Evolutionary conservation across 495 filamentous ascomycete genomes (phyloP), one percentile per base, ranked within the genome.

Genomic region (Bacidia rubella): DNA sequence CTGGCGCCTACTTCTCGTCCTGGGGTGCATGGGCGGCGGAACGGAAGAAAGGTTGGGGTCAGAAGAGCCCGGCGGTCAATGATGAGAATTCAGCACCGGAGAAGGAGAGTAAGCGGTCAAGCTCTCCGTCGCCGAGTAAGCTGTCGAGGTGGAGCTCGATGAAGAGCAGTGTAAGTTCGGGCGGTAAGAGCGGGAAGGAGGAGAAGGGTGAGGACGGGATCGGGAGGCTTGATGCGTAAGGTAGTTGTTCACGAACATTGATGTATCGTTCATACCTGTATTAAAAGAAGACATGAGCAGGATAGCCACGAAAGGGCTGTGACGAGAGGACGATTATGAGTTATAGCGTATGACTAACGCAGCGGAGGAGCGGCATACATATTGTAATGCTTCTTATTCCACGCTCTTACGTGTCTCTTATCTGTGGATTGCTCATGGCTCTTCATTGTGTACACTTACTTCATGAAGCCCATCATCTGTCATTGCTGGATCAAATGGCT

Each of bases 11-110:
- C 60, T 73, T 98, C 45, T 89, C 83, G 47, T 93, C 87, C 23
- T 97, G 93, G 93, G 82, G 89, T n/a, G 69, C 79, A 1, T 98
- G 92, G 92, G 90, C 90, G 4, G 81, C 79, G 25, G 90, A 98
- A 67, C 94, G 93, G 68, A 73, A 83, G 45, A 87, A 84, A 61
- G 71, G 71, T 45, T 76, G 72, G 75, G 71, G 72, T 49, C 68
- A 74, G 23, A 69, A 68, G 12, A 55, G 39, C 11, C 43, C 46
- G 43, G 45, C 39, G 32, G 51, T 22, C 29, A 53, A 47, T 15
- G 42, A 26, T n/a, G 53, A 53, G 42, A 55, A 50, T 9, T 53
- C 39, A 4, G 51, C 27, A 7, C 41, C 41, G 9, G 7, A 9
- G 32, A 57, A 57, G 0, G 59, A 57, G 19, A 54, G 53, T 27